phyloP scores from a whole-genome alignment of 148 eudicot genomes.

The Nepenthes mirabilis region DNA sequence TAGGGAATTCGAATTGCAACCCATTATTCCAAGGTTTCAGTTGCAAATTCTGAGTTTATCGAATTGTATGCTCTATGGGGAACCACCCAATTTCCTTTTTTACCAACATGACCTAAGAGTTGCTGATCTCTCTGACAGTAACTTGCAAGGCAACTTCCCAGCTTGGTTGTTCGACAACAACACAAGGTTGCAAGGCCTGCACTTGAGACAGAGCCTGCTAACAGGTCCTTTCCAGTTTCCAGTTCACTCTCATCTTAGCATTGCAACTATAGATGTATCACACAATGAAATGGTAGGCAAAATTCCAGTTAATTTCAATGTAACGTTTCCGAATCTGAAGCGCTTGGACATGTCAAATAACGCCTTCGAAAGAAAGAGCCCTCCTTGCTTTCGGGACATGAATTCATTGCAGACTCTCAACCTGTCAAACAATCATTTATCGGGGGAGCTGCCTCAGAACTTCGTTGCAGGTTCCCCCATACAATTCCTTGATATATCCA shows the following conservation, averaged over 20 bases:
- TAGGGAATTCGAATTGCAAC: background rate
- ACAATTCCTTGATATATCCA: no score
- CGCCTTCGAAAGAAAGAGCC: constrained; percentile 6
- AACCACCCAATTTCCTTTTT: background rate
- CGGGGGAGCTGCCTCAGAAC: background rate
- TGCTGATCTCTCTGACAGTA: constrained; percentile 9
- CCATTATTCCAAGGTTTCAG: background rate
- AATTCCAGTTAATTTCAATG: constrained; percentile 4
- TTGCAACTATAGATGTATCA: background rate
- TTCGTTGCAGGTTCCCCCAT: no score
- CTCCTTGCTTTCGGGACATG: constrained; percentile 6
- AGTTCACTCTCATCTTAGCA: background rate
- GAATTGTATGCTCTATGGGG: background rate
- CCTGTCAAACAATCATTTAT: constrained; percentile 8
- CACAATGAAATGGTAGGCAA: constrained; percentile 8
- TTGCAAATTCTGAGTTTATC: background rate
- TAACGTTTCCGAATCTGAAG: background rate
- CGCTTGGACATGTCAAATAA: background rate
- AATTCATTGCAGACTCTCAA: background rate
- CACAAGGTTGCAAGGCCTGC: background rate
- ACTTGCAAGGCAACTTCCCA: constrained; percentile 4
- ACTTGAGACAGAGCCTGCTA: background rate
- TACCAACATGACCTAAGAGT: background rate
- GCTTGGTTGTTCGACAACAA: constrained; percentile 4
- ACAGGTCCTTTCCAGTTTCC: background rate